Percentiles rank a stretch among this genome's conserved stretches.
Conservation (phyloP, 2,329 filamentous ascomycete genomes). For the Hymenoscyphus occultus region DNA sequence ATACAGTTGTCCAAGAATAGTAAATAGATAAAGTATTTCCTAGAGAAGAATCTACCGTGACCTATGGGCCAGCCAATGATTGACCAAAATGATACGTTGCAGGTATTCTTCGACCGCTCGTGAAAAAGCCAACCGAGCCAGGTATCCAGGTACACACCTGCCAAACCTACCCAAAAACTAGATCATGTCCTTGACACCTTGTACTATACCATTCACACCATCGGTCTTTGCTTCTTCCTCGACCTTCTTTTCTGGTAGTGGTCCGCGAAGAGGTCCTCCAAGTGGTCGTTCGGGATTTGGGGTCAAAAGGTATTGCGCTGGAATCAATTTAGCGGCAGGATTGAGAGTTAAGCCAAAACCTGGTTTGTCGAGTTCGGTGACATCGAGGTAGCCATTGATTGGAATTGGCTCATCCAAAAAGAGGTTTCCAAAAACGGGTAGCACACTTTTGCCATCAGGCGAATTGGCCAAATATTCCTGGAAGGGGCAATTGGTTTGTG, state of each 20-base stretch:
- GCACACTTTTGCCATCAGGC: slow-evolving; percentile 81
- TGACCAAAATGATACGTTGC: neutral
- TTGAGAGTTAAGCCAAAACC: slow-evolving; percentile 89
- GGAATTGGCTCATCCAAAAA: slow-evolving; percentile 91
- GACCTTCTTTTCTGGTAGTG: slow-evolving; percentile 17
- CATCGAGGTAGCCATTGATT: slow-evolving; percentile 74
- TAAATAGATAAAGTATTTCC: neutral
- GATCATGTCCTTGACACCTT: slow-evolving; percentile 28
- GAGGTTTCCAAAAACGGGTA: slow-evolving; percentile 88
- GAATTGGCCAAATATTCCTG: slow-evolving; percentile 96
- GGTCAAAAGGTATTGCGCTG: slow-evolving; percentile 69
- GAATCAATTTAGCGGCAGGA: slow-evolving; percentile 70
- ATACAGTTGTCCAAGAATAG: neutral
- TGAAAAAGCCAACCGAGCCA: neutral
- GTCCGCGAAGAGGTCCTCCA: slow-evolving; percentile 28
- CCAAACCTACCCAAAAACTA: neutral
- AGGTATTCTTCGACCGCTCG: neutral
- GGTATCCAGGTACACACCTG: neutral
- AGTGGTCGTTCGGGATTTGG: slow-evolving; percentile 55
- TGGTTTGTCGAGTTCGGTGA: slow-evolving; percentile 78
- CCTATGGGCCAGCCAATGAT: no score
- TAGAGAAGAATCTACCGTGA: neutral
- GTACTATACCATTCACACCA: slow-evolving; percentile 34
- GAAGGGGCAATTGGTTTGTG: slow-evolving; percentile 89
- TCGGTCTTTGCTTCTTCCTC: slow-evolving; percentile 28